Conservation (phyloP, 306 rosid species). For the Boehmeria nivea region DNA sequence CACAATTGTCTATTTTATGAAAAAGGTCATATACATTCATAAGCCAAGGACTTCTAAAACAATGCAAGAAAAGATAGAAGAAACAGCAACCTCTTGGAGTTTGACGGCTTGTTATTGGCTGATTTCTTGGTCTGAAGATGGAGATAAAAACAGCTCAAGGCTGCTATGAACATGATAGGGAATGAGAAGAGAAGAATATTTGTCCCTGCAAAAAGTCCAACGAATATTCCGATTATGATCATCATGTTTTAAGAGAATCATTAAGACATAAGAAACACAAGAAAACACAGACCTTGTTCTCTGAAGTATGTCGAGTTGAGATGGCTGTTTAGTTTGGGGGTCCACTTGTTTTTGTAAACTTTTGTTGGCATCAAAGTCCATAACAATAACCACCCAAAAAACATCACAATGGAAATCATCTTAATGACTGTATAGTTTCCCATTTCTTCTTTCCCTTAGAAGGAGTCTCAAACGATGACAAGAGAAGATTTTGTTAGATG, state of each 20-base stretch:
- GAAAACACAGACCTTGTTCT: constrained; percentile 35
- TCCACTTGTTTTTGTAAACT: constrained; percentile 34
- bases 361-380: constrained; percentile 59
- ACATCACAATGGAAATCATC: constrained; percentile 27
- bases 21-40: too few relatives aligned
- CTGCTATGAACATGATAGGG: constrained; percentile 55
- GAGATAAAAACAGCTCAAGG: constrained; percentile 48
- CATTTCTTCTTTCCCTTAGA: constrained; percentile 3
- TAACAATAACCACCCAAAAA: constrained; percentile 42
- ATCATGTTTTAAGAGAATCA: background rate
- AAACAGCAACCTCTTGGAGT: constrained; percentile 23
- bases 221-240: too few relatives aligned
- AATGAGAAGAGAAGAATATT: constrained; percentile 55
- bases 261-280: background rate
- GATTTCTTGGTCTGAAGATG: constrained; percentile 35
- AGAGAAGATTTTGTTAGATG: background rate
- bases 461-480: too few relatives aligned
- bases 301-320: constrained; percentile 48
- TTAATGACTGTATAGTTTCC: constrained; percentile 13
- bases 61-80: too few relatives aligned
- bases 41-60: too few relatives aligned
- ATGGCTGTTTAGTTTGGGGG: constrained; percentile 25
- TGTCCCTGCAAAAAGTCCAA: constrained; percentile 29
- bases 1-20: too few relatives aligned
- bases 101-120: background rate